These are phyloP conservation scores for Citrus unshiu DNA, from an alignment of 345 rosid species.

Conservation along the genomic window DNA sequence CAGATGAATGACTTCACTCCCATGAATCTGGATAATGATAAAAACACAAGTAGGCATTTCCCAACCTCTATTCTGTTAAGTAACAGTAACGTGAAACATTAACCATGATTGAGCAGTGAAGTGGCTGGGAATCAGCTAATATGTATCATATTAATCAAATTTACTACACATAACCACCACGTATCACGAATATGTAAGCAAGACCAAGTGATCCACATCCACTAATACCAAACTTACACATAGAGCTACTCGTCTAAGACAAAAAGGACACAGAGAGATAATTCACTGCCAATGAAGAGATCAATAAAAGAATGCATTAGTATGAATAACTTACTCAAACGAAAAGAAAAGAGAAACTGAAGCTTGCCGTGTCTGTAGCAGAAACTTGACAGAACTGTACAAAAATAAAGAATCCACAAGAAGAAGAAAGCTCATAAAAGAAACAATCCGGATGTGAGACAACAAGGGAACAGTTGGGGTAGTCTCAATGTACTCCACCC, in stretches of 20 bases:
- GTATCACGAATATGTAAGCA: neutral
- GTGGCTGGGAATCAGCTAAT: neutral
- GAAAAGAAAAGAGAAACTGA: conserved; percentile 93
- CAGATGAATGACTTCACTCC: neutral
- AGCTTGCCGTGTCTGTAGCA: conserved; percentile 63
- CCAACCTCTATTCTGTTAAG: neutral
- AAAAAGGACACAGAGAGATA: neutral
- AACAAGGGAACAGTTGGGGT: conserved; percentile 72
- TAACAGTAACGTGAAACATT: neutral
- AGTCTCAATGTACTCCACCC: conserved; percentile 94
- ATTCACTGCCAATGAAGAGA: conserved; percentile 1
- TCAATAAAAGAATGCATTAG: neutral
- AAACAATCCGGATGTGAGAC: conserved; percentile 73
- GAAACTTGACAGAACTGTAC: conserved; percentile 53
- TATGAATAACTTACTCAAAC: conserved; percentile 66
- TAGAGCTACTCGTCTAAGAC: neutral
- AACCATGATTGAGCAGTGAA: neutral
- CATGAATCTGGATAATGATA: neutral
- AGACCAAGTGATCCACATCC: neutral
- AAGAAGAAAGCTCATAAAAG: conserved; percentile 76
- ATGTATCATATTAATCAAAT: neutral
- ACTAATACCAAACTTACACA: neutral
- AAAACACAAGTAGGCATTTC: neutral
- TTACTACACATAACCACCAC: neutral
- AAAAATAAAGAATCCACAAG: conserved; percentile 61